Base-by-base conservation (phyloP, 2,329 filamentous ascomycete species). In the Diplodia mutila region DNA sequence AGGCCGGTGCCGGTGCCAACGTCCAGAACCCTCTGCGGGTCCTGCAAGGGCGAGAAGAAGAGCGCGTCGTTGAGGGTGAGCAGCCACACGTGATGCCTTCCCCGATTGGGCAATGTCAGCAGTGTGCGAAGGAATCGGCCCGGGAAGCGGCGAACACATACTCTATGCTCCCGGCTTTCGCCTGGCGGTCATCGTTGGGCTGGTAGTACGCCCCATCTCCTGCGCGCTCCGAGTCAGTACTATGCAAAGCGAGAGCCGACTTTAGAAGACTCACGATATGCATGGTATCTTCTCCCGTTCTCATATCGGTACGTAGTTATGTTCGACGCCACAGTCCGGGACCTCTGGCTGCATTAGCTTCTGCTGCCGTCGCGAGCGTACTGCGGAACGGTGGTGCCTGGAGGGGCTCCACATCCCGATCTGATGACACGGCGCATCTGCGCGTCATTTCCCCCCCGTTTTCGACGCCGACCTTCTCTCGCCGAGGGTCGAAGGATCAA, bases 281-380 rank as follows among this genome's bases (percentile, higher is more conserved):
- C 73, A 65, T 79, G 76, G 64, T 79, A 79, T 23, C 76, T 69
- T 16, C 77, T 69, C 9, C 77, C 76, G 66, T 78, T 78, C 66
- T 79, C 76, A 67, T 77, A 76, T 67, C 79, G 76, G 71, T 80
- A 81, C 61, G 73, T 73, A 1, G 77, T 80, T 16, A 79, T 74
- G 25, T 73, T 77, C 21, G 78, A 78, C 11, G 78, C 79, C 65
- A 81, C 70, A 16, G 78, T 80, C 65, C 73, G 73, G 16, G 73
- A 76, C 61, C 76, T 79, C 65, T 67, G 65, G 61, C 52, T 61
- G 65, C 65, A 18, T 71, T 51, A 61, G 52, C 65, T 51, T 51
- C 27, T 16, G 23, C 37, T 29, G 49, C 59, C 4, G 37, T 29
- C 32, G 32, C 11, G 32, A 34, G 32, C 6, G 29, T 32, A n/a